Evolutionary conservation across 1,284 basidiomycete genomes (phyloP), one percentile per base, ranked within the genome.

Genomic region (Sporisorium exsertum): DNA sequence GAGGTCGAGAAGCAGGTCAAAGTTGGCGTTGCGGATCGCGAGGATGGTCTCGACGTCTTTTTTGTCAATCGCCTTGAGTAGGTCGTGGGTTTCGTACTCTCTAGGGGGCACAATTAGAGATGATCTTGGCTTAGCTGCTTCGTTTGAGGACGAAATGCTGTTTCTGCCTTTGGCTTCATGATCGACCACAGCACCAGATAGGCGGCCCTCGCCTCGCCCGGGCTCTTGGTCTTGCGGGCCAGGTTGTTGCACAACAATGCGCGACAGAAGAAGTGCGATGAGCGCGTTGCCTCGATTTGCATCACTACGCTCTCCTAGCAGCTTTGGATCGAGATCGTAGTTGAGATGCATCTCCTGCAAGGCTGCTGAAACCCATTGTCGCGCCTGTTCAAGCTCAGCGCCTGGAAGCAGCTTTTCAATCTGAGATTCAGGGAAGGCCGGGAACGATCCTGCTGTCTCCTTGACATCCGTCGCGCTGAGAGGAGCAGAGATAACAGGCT

Each of bases 51-150:
- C 81, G 27, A 74, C 52, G 55, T 85, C 82, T 16, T 79, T 72
- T n/a, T 65, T 69, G 42, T 85, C 83, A 55, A 85, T 83, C 13
- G 83, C 83, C 42, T 79, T 78, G 20, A 82, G 77, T 9, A 85
- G 58, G 46, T 85, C 82, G 61, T 85, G 81, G 3, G 78, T 68
- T 47, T 81, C 83, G 52, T 68, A 84, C 8, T 45, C 49, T 22
- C 70, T 45, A 2, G 64, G 47, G 6, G 67, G 67, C 0, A 60
- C 33, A 5, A 33, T 32, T 3, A 55, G 59, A 2, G 52, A 56
- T 5, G 58, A 54, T 4, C 55, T 67, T 4, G 47, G 35, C 35
- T 56, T 66, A 1, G 42, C 12, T n/a, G 26, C 33, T 32, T 55
- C 50, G 15, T 56, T 24, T 4, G 50, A 35, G 8, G 53, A 59